Evolutionary conservation across 2,329 filamentous ascomycete genomes (phyloP).

Genomic region (Furcasterigmium furcatum): DNA sequence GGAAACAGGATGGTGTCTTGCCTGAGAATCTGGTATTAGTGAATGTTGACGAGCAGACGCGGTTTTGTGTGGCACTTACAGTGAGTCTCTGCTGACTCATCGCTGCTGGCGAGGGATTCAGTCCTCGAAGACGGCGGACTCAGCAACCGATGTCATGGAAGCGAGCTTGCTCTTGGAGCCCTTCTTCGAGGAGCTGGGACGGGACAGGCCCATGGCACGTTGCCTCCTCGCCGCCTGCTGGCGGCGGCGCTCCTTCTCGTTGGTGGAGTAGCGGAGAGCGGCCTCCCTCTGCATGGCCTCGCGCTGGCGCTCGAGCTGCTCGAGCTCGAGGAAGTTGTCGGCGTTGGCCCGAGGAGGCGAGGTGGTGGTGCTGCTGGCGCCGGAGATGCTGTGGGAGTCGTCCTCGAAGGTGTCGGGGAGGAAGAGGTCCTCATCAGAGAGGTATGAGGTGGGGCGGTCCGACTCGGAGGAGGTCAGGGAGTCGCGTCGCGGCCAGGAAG

Average conservation of each 20-base stretch:
- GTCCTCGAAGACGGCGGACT: slow-evolving; percentile 25
- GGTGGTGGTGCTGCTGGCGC: slow-evolving; percentile 41
- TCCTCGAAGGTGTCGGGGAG: slow-evolving; percentile 48
- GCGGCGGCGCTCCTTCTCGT: slow-evolving; percentile 53
- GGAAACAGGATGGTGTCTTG: too few relatives aligned
- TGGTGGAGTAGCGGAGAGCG: slow-evolving; percentile 43
- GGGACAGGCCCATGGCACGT: slow-evolving; percentile 13
- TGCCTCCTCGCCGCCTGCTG: slow-evolving; percentile 33
- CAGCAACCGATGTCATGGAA: slow-evolving; percentile 53
- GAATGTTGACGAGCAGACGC: not conserved
- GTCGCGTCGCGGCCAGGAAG: slow-evolving; percentile 55
- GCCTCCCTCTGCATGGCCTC: slow-evolving; percentile 47
- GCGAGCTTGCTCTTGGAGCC: slow-evolving; percentile 42
- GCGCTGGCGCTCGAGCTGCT: slow-evolving; percentile 38
- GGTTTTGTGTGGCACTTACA: not conserved
- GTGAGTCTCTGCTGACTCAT: not conserved
- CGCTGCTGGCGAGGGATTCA: not conserved
- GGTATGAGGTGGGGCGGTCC: slow-evolving; percentile 49
- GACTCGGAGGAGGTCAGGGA: slow-evolving; percentile 42
- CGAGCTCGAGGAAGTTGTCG: slow-evolving; percentile 44
- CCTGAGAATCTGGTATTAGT: too few relatives aligned
- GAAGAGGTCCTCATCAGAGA: slow-evolving; percentile 64
- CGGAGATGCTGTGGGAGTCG: slow-evolving; percentile 42
- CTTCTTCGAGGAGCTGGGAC: slow-evolving; percentile 40
- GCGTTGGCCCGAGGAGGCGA: slow-evolving; percentile 32